Conservation (phyloP, 345 rosid genomes). For the Eucalyptus microcorys region DNA sequence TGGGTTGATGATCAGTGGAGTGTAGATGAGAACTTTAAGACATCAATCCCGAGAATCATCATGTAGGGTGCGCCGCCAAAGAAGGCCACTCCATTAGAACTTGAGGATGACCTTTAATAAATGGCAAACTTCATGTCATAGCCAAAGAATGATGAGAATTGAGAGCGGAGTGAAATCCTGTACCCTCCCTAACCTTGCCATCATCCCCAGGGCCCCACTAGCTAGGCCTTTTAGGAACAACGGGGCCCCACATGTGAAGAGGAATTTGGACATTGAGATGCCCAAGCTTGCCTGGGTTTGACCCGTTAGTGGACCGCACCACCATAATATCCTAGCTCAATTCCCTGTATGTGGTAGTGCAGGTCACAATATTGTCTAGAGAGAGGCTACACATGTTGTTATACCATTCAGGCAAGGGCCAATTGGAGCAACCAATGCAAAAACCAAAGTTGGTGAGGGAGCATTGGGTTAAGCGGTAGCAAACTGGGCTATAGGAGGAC, state of each 20-base stretch:
- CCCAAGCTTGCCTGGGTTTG: background rate
- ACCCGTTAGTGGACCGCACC: background rate
- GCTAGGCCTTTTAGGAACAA: background rate
- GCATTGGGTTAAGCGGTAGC: background rate
- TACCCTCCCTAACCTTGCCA: background rate
- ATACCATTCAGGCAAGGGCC: background rate
- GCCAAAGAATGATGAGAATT: background rate
- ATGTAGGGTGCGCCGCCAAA: constrained; percentile 14
- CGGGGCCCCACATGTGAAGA: background rate
- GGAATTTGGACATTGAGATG: background rate
- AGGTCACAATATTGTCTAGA: background rate
- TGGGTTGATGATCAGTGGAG: constrained; percentile 21
- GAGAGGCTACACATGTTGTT: background rate
- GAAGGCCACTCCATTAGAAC: constrained; percentile 7
- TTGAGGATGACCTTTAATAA: constrained; percentile 9
- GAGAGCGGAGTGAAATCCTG: background rate
- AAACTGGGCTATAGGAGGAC: background rate
- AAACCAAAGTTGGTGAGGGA: too few species aligned
- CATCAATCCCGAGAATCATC: constrained; percentile 13
- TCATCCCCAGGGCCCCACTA: background rate
- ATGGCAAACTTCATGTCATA: constrained; percentile 11
- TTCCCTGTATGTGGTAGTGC: background rate
- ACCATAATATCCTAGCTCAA: background rate
- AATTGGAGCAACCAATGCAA: background rate
- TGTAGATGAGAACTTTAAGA: constrained; percentile 17